Evolutionary conservation across 2,329 filamentous ascomycete genomes (phyloP).

Genomic region (Botrytis cinerea): DNA sequence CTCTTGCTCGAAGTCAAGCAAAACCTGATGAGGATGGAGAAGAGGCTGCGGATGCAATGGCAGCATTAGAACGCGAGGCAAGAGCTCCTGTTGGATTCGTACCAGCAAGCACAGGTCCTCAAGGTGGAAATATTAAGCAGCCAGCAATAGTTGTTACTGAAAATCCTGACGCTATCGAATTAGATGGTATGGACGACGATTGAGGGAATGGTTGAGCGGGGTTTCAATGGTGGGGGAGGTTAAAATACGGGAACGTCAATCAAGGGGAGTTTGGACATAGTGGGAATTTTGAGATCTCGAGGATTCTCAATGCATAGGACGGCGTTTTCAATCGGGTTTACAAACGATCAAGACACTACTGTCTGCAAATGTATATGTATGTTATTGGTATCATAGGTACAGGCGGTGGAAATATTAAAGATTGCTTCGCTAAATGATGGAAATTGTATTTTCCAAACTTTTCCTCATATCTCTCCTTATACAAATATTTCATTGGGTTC

Average conservation of each 20-base stretch:
- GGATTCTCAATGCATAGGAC: constrained; percentile 28
- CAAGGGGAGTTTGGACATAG: constrained; percentile 23
- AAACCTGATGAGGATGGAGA: constrained; percentile 47
- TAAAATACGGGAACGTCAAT: constrained; percentile 19
- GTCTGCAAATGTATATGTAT: constrained; percentile 22
- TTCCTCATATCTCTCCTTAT: background rate
- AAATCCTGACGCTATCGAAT: constrained; percentile 85
- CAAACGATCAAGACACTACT: constrained; percentile 6
- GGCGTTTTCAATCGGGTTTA: constrained; percentile 25
- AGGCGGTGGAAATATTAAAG: constrained; percentile 12
- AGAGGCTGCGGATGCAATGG: constrained; percentile 76
- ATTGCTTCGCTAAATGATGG: constrained; percentile 12
- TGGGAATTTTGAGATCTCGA: constrained; percentile 14
- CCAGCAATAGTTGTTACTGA: constrained; percentile 49
- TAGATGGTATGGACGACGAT: constrained; percentile 56
- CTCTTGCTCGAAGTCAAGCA: constrained; percentile 77
- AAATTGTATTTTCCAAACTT: constrained; percentile 1
- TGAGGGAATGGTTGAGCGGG: constrained; percentile 17
- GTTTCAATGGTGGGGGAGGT: constrained; percentile 13
- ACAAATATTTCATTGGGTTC: background rate
- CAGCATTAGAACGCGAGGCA: constrained; percentile 83
- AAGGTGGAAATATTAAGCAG: constrained; percentile 56
- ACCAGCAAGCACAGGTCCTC: constrained; percentile 74
- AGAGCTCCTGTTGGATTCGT: constrained; percentile 89
- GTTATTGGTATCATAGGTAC: constrained; percentile 18